Conservation (phyloP, 2,329 filamentous ascomycete genomes). For the Epichloe uncinata region DNA sequence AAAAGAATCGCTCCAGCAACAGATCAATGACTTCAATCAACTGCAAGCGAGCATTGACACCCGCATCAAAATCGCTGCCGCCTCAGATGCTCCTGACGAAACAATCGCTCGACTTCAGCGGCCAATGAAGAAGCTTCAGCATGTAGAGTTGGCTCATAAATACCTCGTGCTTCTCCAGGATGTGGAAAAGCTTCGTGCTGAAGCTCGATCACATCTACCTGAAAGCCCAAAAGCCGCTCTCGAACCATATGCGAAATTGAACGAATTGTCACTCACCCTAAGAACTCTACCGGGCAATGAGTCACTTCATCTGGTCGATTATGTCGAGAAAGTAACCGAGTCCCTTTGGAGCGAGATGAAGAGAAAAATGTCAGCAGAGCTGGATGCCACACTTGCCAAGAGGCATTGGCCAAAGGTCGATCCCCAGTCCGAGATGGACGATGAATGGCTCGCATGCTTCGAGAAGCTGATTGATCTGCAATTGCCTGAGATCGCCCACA, state of each 20-base stretch:
- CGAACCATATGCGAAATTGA: constrained; percentile 60
- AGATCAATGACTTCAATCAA: constrained; percentile 56
- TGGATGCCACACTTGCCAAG: constrained; percentile 56
- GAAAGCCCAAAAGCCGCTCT: constrained; percentile 46
- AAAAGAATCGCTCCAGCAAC: constrained; percentile 43
- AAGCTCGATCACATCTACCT: constrained; percentile 41
- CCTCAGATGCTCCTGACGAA: constrained; percentile 72
- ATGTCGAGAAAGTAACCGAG: constrained; percentile 52
- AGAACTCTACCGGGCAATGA: constrained; percentile 60
- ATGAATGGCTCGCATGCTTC: constrained; percentile 64
- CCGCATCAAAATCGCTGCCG: constrained; percentile 59
- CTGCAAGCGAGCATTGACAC: constrained; percentile 70
- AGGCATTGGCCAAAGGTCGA: constrained; percentile 70
- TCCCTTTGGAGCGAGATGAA: constrained; percentile 67
- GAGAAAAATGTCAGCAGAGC: constrained; percentile 58
- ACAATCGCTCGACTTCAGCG: constrained; percentile 64
- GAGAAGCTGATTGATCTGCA: constrained; percentile 76
- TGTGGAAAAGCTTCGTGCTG: constrained; percentile 53
- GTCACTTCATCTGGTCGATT: constrained; percentile 68
- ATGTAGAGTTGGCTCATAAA: constrained; percentile 63
- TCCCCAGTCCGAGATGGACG: constrained; percentile 46
- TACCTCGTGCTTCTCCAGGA: constrained; percentile 71
- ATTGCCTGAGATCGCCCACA: constrained; percentile 50
- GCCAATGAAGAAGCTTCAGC: constrained; percentile 67
- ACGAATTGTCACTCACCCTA: constrained; percentile 52